Base-by-base conservation (phyloP, 176 grass and related monocot genomes). In the Juncus inflexus region DNA sequence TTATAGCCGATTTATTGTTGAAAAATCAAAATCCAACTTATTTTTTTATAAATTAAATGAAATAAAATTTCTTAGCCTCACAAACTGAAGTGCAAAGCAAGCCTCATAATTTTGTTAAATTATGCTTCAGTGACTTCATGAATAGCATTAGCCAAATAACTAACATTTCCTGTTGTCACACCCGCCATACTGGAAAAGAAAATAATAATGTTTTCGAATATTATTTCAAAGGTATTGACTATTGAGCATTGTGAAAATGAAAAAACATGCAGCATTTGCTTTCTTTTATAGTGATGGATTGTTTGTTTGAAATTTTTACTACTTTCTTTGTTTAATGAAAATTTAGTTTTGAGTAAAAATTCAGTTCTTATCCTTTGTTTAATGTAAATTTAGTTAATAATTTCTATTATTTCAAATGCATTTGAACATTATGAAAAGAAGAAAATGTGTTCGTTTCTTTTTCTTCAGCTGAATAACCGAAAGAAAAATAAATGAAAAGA, bases 91-190 rank as follows among this genome's bases (percentile, higher is more conserved):
- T 66, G 63, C 70, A 65, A 13, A 12, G 35, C 12, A 67, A 73
- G 65, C 42, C 67, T 65, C 19, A 8, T 76, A 55, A 59, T 4
- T 35, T 69, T 35, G 61, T 49, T 43, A 0, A 9, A 61, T 35
- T 55, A 57, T 85, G n/a, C 66, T 69, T 82, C 91, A 19, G 94
- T 97, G 42, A 89, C 88, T 54, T 97, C 80, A 52, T 89, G 88
- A 67, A 89, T 97, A 38, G 94, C 94, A 73, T 92, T 89, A 72
- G 94, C 88, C 61, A 97, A 78, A 80, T 84, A 91, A 3, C 50
- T 55, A 12, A 86, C 77, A 39, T 92, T 92, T 84, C 82, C 71
- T 3, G 82, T 82, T 37, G 94, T 97, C 52, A 97, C 85, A 59
- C 94, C 85, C 19, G 94, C 88, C 94, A 97, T 92, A 67, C 94